Percentiles rank a stretch among this genome's conserved stretches.
These are phyloP conservation scores for Neocallimastix lanati DNA, from an alignment of 192 early-diverging fungal species.

Conservation along the genomic window DNA sequence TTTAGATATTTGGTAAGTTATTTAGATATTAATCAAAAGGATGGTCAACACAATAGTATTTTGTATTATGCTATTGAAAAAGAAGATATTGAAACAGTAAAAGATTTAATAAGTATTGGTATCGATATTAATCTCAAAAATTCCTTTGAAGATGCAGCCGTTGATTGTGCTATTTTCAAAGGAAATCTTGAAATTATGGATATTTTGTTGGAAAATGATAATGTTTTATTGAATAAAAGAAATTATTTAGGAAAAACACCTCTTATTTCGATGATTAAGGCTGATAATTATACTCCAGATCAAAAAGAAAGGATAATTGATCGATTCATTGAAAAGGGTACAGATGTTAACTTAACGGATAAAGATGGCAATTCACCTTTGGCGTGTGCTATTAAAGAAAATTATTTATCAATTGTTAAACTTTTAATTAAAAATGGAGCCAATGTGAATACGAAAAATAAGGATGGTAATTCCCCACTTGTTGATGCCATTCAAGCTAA, in stretches of 20 bases:
- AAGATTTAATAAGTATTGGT: neutral
- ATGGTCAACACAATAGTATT: neutral
- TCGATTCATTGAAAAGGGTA: too few species aligned
- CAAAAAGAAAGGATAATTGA: too few species aligned
- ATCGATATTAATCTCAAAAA: neutral
- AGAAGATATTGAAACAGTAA: neutral
- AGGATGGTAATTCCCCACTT: too few species aligned
- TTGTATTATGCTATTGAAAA: neutral
- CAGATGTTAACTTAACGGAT: too few species aligned
- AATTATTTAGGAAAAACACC: neutral
- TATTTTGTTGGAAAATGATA: neutral
- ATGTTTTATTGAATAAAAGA: neutral
- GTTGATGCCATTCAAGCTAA: too few species aligned
- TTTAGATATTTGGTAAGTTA: neutral
- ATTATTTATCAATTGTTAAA: too few species aligned
- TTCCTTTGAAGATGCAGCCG: neutral
- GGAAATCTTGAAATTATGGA: neutral
- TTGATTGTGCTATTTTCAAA: neutral
- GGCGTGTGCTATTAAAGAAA: too few species aligned
- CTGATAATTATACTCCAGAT: neutral
- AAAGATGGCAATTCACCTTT: too few species aligned
- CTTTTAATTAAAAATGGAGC: too few species aligned
- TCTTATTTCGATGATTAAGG: neutral
- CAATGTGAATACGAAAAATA: too few species aligned
- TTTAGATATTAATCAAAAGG: neutral